A percentile compares a stretch with the other conserved stretches of the same genome.
Conservation (phyloP, 176 grass and related monocot species). For the Pharus latifolius region DNA sequence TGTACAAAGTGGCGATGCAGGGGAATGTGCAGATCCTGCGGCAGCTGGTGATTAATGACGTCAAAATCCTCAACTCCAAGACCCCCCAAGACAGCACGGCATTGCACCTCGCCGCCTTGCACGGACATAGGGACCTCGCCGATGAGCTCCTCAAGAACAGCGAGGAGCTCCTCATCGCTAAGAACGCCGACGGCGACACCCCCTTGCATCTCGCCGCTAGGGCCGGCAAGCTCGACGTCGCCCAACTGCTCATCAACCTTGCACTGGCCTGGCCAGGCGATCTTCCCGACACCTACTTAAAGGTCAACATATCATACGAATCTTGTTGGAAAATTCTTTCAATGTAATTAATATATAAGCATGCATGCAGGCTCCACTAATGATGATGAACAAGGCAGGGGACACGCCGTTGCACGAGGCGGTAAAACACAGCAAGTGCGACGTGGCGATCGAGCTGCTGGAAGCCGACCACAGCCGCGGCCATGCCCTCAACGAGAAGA, state of each 20-base stretch:
- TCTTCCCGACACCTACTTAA: too few species aligned
- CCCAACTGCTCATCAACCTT: not conserved
- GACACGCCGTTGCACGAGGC: conserved; percentile 64
- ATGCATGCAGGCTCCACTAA: not conserved
- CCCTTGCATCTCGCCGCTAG: conserved; percentile 53
- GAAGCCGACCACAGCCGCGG: conserved; percentile 10
- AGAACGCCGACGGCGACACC: conserved; percentile 47
- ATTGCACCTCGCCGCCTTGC: conserved; percentile 46
- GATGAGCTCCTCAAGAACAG: not conserved
- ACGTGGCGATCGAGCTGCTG: conserved; percentile 39
- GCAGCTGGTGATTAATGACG: not conserved
- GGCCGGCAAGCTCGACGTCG: conserved; percentile 22
- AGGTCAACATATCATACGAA: too few species aligned
- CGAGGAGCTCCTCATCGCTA: conserved; percentile 4
- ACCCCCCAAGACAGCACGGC: conserved; percentile 46
- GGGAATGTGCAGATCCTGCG: conserved; percentile 7
- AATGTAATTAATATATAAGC: too few species aligned
- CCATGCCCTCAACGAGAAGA: conserved; percentile 27
- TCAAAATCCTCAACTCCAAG: conserved; percentile 10
- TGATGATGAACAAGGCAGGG: conserved; percentile 2
- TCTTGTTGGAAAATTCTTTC: not conserved
- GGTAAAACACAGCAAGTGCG: not conserved
- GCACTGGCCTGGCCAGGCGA: not conserved
- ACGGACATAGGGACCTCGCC: conserved; percentile 23
- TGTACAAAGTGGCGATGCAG: conserved; percentile 42